Conservation (phyloP, 1,284 basidiomycete species). For the Cutaneotrichosporon arboriforme region DNA sequence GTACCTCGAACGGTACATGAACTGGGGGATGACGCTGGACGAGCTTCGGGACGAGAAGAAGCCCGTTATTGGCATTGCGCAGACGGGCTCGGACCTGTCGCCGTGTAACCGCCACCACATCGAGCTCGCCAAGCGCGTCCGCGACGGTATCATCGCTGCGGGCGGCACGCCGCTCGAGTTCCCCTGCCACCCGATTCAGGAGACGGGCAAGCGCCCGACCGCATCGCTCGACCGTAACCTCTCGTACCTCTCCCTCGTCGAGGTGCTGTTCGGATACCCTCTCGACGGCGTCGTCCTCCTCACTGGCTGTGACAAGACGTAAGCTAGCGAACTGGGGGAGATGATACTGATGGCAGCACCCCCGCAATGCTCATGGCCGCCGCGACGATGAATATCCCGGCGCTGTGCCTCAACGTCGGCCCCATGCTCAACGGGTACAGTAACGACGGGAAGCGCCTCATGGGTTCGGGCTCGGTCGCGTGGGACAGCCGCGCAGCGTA, state of each 20-base stretch:
- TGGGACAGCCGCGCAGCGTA: conserved; percentile 42
- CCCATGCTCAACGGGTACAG: conserved; percentile 47
- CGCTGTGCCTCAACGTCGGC: conserved; percentile 39
- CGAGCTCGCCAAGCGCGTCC: conserved; percentile 45
- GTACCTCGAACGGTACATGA: conserved; percentile 47
- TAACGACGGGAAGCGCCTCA: conserved; percentile 33
- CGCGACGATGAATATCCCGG: conserved; percentile 44
- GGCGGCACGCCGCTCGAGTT: conserved; percentile 48
- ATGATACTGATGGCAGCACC: conserved; percentile 27
- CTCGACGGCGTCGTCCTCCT: conserved; percentile 46
- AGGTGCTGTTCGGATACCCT: conserved; percentile 46
- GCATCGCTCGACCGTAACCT: conserved; percentile 45
- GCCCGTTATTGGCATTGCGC: conserved; percentile 84
- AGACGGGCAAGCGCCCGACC: conserved; percentile 47
- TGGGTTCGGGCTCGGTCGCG: conserved; percentile 45
- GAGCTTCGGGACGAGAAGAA: conserved; percentile 58
- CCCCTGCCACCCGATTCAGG: conserved; percentile 48
- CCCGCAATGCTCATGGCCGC: conserved; percentile 40
- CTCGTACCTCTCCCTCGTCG: conserved; percentile 43
- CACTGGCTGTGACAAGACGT: conserved; percentile 54
- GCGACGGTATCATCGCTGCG: conserved; percentile 46
- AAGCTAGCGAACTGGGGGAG: conserved; percentile 48
- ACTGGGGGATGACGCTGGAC: conserved; percentile 37
- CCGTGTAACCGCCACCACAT: conserved; percentile 47
- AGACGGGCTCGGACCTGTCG: conserved; percentile 38